Conservation (phyloP, 2,329 filamentous ascomycete genomes). For the Pseudogymnoascus sp. region DNA sequence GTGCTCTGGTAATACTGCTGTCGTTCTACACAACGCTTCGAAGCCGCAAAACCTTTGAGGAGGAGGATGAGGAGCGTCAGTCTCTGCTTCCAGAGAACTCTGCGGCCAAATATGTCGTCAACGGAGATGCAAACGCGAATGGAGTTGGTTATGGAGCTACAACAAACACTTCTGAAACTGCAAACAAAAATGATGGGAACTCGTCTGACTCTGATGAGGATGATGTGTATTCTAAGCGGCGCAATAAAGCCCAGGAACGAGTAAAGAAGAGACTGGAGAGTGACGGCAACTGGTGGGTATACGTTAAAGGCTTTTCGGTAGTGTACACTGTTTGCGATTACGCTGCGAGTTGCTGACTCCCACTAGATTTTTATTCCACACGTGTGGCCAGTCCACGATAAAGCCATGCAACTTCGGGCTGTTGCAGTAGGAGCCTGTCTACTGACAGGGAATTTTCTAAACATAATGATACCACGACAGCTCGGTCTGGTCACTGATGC, state of each 20-base stretch:
- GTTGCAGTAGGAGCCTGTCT: slow-evolving; percentile 60
- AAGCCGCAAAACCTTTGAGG: slow-evolving; percentile 25
- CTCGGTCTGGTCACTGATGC: slow-evolving; percentile 71
- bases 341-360: slow-evolving; percentile 9
- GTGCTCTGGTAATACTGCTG: slow-evolving; percentile 30
- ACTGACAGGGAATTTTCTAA: slow-evolving; percentile 62
- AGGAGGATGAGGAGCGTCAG: slow-evolving; percentile 49
- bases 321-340: slow-evolving; percentile 17
- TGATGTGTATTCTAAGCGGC: slow-evolving; percentile 39
- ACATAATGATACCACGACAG: slow-evolving; percentile 72
- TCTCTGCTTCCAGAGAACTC: slow-evolving; percentile 44
- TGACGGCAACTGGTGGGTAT: slow-evolving; percentile 69
- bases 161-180: background rate
- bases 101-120: slow-evolving; percentile 24
- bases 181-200: slow-evolving; percentile 11
- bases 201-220: slow-evolving; percentile 17
- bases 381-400: slow-evolving; percentile 65
- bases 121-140: slow-evolving; percentile 24
- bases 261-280: slow-evolving; percentile 64
- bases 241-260: slow-evolving; percentile 47
- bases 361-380: slow-evolving; percentile 65
- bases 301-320: slow-evolving; percentile 63
- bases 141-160: background rate
- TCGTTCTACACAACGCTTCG: slow-evolving; percentile 28
- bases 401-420: slow-evolving; percentile 58